phyloP scores from a whole-genome alignment of 352 stramenopile species.

The Paralagenidium karlingii region DNA sequence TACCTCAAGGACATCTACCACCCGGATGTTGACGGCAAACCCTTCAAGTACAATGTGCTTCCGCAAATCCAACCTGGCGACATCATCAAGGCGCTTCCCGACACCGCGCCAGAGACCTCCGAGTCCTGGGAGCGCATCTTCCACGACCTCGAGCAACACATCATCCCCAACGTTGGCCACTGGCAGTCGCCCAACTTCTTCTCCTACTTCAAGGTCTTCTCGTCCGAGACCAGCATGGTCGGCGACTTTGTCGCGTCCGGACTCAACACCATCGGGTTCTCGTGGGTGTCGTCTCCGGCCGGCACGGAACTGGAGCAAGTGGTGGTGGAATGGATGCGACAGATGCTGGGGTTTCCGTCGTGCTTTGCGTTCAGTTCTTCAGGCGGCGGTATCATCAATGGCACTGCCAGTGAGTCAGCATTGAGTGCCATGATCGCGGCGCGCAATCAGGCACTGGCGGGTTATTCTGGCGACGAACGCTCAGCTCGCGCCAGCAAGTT shows the following conservation, averaged over 20 bases:
- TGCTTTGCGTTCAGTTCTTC: slow-evolving; percentile 34
- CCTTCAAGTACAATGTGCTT: slow-evolving; percentile 24
- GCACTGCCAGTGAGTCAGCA: slow-evolving; percentile 41
- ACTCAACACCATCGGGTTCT: slow-evolving; percentile 47
- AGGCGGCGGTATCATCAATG: slow-evolving; percentile 56
- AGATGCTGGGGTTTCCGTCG: slow-evolving; percentile 34
- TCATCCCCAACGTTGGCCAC: slow-evolving; percentile 53
- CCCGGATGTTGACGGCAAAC: slow-evolving; percentile 15
- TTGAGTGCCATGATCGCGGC: slow-evolving; percentile 30
- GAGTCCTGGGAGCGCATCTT: slow-evolving; percentile 54
- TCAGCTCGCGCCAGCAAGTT: slow-evolving; percentile 23
- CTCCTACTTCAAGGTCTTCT: slow-evolving; percentile 45
- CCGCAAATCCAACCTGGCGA: slow-evolving; percentile 27
- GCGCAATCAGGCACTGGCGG: slow-evolving; percentile 19
- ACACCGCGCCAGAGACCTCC: slow-evolving; percentile 25
- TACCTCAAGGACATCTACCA: slow-evolving; percentile 49
- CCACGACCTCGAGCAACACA: slow-evolving; percentile 34
- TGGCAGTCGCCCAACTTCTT: slow-evolving; percentile 58
- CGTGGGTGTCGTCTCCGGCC: slow-evolving; percentile 39
- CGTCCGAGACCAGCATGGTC: slow-evolving; percentile 32
- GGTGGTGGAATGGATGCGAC: slow-evolving; percentile 55
- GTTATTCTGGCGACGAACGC: slow-evolving; percentile 16
- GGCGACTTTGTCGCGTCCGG: slow-evolving; percentile 39
- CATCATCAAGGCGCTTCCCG: slow-evolving; percentile 21
- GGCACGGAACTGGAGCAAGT: slow-evolving; percentile 58